Evolutionary conservation across 805 yeast genomes (phyloP), one percentile per base, ranked within the genome.

Genomic region (Candida wancherniae): DNA sequence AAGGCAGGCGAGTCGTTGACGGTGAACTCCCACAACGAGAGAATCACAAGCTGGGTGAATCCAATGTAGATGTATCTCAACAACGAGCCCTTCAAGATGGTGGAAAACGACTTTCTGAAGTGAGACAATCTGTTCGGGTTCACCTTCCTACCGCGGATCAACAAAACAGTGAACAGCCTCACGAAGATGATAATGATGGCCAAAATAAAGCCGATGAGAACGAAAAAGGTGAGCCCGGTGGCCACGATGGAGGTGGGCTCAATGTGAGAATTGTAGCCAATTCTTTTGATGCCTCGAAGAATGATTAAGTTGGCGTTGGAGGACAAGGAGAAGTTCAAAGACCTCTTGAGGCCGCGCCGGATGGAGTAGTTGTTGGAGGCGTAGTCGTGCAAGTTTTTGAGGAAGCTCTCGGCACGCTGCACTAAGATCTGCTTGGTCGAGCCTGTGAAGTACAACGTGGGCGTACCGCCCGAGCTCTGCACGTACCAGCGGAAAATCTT

Each of bases 11-110:
- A 86, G 50, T 88, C 96, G 31, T 71, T 62, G 48, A 70, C 71
- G 6, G 81, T 75, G 56, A 86, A 87, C 62, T 88, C 95, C 92
- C 94, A 88, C 33, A 87, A 66, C 8, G 95, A 78, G 36, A 88
- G 69, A 31, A 87, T 74, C 11, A 78, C 67, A 36, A 88, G 59
- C 55, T 87, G 94, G 3, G 94, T 77, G 57, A 84, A 86, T 0
- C 94, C 96, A 51, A 88, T 84, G 47, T 74, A 80, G 34, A 85
- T 70, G 49, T 86, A 82, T 55, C 94, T 73, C 43, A 84, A 70
- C 31, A 88, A 44, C 2, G 92, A 69, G 27, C 96, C 96, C 55
- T 84, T 87, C 43, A 86, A 57, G 31, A 84, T 70, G 12, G 58
- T 44, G 36, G 49, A 58, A 75, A 86, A 84, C 30, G 73, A 69